Evolutionary conservation across 179 eudicot genomes (phyloP), one percentile per base, ranked within the genome.

Genomic region (Spinacia oleracea): DNA sequence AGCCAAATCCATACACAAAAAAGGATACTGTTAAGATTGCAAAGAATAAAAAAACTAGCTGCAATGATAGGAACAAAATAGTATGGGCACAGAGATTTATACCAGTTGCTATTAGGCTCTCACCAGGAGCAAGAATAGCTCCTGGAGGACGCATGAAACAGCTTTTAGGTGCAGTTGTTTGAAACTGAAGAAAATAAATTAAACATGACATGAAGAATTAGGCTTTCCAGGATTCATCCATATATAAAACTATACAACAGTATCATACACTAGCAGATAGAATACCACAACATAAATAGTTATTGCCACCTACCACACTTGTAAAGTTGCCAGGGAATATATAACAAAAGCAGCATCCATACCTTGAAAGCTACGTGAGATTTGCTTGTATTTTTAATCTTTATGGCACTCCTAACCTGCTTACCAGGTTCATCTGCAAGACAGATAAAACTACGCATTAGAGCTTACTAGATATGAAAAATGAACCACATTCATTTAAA

Each of bases 81-180:
- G 43, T 32, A 45, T 34, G 38, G 75, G 64, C 25, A 35, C 42
- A 60, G 51, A 27, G 76, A 78, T 55, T 29, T 69, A 76, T 86
- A 93, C 98, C 98, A n/a, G 98, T 93, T 43, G 98, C 97, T 68
- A 90, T 84, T 69, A 93, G 71, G 86, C 90, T 90, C 82, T 93
- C 97, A 35, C 94, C 91, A 76, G 98, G 98, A 81, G 91, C 89
- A 75, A 93, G 93, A 75, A 92, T 85, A 75, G 93, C 97, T 56
- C 97, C 98, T 58, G 97, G 97, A 42, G 97, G 97, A 71, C 93
- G 90, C 97, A 93, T 93, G 81, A 85, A 93, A 80, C 97, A 91
- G 78, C 97, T 89, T 86, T 92, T 92, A 67, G 97, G 97, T 27
- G 97, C 97, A 68, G 97, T 91, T 63, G 98, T 93, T 91, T 93